phyloP scores from a whole-genome alignment of 106 monocot genomes.

The Dendrobium officinale region DNA sequence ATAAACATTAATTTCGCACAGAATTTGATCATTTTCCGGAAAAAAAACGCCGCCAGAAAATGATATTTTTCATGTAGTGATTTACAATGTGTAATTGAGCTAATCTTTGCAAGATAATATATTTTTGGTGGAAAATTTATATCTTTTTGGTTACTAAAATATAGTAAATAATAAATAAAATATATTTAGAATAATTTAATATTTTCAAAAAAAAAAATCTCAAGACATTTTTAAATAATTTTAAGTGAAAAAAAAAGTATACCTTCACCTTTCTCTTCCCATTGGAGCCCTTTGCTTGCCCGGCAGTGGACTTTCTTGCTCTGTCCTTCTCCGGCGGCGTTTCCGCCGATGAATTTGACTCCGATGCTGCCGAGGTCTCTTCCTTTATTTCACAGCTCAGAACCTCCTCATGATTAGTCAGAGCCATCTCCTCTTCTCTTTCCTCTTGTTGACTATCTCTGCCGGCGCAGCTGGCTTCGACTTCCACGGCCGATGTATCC shows the following conservation, averaged over 20 bases:
- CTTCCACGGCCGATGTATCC: background rate
- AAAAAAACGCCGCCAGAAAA: too few species aligned
- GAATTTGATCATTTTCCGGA: too few species aligned
- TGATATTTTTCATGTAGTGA: too few species aligned
- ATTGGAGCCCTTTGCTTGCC: background rate
- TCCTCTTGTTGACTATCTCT: background rate
- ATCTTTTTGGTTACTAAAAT: too few species aligned
- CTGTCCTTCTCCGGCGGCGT: background rate
- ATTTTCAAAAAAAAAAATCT: too few species aligned
- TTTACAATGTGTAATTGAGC: too few species aligned
- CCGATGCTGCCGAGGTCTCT: background rate
- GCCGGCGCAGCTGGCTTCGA: background rate
- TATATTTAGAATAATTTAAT: too few species aligned
- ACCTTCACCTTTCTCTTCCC: slow-evolving; percentile 1
- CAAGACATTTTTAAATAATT: too few species aligned
- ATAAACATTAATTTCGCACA: too few species aligned
- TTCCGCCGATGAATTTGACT: background rate
- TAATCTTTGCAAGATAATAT: too few species aligned
- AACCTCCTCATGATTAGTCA: background rate
- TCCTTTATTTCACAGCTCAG: background rate
- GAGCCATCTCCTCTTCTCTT: background rate
- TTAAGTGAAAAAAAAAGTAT: background rate
- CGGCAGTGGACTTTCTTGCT: background rate
- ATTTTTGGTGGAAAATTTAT: too few species aligned
- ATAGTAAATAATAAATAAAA: too few species aligned